These are phyloP conservation scores for Colletotrichum truncatum DNA, from an alignment of 2,329 filamentous ascomycete species.

Conservation along the genomic window DNA sequence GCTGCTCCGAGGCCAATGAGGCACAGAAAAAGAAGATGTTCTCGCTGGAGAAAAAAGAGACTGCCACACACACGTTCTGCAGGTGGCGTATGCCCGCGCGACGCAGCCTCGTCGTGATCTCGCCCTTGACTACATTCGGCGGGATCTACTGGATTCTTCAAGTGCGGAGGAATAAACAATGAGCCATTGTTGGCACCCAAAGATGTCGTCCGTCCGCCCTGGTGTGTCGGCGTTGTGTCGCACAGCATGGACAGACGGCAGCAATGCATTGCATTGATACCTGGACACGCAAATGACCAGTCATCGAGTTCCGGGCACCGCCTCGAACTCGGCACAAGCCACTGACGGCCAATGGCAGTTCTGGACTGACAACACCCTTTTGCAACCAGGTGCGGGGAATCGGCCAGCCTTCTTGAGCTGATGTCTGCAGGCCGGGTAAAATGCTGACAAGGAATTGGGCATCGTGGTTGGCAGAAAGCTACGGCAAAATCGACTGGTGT, in stretches of 20 bases:
- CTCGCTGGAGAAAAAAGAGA: background rate
- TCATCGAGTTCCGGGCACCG: background rate
- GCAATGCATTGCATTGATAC: constrained; percentile 5
- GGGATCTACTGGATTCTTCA: background rate
- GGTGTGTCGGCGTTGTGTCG: background rate
- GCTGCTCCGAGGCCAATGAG: background rate
- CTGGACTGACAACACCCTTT: background rate
- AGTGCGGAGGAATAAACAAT: background rate
- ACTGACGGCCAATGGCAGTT: background rate
- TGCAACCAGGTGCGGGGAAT: background rate
- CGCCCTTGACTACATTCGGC: background rate
- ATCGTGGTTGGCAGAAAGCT: background rate
- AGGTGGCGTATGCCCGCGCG: background rate
- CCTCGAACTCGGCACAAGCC: background rate
- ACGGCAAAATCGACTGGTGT: background rate
- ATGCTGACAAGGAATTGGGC: background rate
- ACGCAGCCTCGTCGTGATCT: background rate
- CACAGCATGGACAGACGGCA: background rate
- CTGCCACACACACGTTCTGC: background rate
- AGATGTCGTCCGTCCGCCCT: background rate
- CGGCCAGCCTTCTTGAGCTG: background rate
- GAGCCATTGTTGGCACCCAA: background rate
- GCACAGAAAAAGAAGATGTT: no score
- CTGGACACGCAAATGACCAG: constrained; percentile 3
- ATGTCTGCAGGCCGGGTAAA: background rate